A percentile compares a stretch with the other conserved stretches of the same genome.
Evolutionary conservation across 2,329 filamentous ascomycete genomes (phyloP).

Genomic region (Microsporum audouinii): DNA sequence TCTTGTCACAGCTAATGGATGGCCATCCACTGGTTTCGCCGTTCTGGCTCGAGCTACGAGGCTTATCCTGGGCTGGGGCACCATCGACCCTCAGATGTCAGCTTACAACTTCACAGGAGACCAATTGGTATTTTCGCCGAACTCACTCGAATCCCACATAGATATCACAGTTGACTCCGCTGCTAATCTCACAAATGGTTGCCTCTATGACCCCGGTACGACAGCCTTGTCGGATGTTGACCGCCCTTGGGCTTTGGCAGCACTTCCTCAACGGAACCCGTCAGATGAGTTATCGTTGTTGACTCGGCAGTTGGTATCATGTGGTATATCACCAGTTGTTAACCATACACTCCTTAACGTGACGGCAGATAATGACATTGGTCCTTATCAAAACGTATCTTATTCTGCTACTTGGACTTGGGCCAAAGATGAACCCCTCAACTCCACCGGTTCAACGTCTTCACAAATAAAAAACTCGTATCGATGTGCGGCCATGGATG

Average conservation of each 20-base stretch:
- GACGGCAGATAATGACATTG: constrained; percentile 40
- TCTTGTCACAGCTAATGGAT: constrained; percentile 46
- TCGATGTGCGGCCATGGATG: constrained; percentile 47
- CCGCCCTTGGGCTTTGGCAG: constrained; percentile 43
- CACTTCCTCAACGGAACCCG: constrained; percentile 19
- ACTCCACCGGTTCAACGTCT: constrained; percentile 27
- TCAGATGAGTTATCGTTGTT: constrained; percentile 25
- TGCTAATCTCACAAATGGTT: constrained; percentile 41
- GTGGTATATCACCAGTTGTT: constrained; percentile 50
- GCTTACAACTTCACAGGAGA: constrained; percentile 47
- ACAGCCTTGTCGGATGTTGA: constrained; percentile 36
- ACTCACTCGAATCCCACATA: constrained; percentile 33
- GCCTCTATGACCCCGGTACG: constrained; percentile 40
- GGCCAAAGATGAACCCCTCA: constrained; percentile 45
- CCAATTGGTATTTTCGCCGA: constrained; percentile 40
- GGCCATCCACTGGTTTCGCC: constrained; percentile 51
- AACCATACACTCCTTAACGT: constrained; percentile 44
- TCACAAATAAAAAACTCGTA: constrained; percentile 24
- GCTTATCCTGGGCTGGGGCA: constrained; percentile 45
- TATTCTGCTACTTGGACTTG: constrained; percentile 49
- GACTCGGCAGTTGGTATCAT: constrained; percentile 37
- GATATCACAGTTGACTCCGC: constrained; percentile 26
- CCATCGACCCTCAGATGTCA: constrained; percentile 46
- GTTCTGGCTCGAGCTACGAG: constrained; percentile 45
- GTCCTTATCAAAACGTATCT: constrained; percentile 41